Percentiles rank a stretch among this genome's conserved stretches.
Conservation (phyloP, 768 basidiomycete species). For the Cystofilobasidium bisporidii region DNA sequence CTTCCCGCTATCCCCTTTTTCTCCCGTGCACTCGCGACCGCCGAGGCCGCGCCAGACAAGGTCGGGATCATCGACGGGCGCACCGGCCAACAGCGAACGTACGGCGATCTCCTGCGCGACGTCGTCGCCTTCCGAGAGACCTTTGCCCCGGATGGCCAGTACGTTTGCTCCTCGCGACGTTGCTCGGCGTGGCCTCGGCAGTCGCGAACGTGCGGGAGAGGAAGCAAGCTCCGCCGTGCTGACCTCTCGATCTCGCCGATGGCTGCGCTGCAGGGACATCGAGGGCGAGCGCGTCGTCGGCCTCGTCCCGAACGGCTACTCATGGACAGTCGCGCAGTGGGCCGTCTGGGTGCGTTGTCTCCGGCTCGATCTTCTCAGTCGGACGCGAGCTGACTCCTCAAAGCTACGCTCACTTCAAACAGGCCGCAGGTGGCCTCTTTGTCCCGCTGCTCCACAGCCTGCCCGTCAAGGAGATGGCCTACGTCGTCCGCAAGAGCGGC, state of each 20-base stretch:
- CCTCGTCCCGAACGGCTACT: conserved; percentile 24
- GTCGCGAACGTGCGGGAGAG: no score
- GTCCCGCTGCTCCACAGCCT: conserved; percentile 34
- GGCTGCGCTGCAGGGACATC: conserved; percentile 9
- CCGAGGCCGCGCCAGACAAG: conserved; percentile 2
- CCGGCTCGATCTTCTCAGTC: not conserved
- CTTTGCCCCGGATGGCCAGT: not conserved
- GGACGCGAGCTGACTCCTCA: no score
- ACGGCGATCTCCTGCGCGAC: conserved; percentile 20
- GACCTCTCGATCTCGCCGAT: not conserved
- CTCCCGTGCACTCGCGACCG: conserved; percentile 3
- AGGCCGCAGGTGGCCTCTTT: conserved; percentile 33
- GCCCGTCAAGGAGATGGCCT: conserved; percentile 35
- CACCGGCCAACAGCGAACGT: conserved; percentile 2
- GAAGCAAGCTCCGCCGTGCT: no score
- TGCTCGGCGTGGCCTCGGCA: no score
- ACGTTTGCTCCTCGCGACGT: no score
- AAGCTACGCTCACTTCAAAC: not conserved
- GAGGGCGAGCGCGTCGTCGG: conserved; percentile 16
- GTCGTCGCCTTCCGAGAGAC: conserved; percentile 10
- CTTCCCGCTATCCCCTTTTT: conserved; percentile 25
- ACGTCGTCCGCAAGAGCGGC: conserved; percentile 33
- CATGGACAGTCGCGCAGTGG: conserved; percentile 27
- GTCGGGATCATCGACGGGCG: conserved; percentile 19
- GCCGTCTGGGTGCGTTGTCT: conserved; percentile 21